Evolutionary conservation across 805 yeast genomes (phyloP).

Genomic region (Metahyphopichia silvanorum): DNA sequence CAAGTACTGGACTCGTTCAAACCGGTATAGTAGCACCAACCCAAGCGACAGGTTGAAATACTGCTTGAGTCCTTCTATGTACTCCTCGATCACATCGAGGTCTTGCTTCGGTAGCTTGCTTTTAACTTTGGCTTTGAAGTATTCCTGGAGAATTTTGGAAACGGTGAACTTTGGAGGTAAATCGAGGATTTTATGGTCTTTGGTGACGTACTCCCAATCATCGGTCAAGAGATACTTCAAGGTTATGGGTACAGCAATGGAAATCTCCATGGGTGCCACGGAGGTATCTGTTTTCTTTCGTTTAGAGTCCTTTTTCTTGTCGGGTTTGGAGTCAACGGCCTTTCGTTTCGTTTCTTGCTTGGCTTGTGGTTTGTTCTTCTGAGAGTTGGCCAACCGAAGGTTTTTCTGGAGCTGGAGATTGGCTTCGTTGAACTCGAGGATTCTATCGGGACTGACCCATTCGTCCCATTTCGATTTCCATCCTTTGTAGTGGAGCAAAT

Average conservation of each 20-base stretch:
- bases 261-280: conserved; percentile 44
- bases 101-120: conserved; percentile 11
- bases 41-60: conserved; percentile 78
- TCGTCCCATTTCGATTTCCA: conserved; percentile 98
- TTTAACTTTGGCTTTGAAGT: conserved; percentile 26
- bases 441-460: conserved; percentile 76
- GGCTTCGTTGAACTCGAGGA: conserved; percentile 66
- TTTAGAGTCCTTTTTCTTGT: conserved; percentile 7
- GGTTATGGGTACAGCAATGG: conserved; percentile 56
- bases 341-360: conserved; percentile 2
- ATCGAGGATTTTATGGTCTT: conserved; percentile 65
- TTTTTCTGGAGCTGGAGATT: conserved; percentile 62
- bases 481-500: conserved; percentile 85
- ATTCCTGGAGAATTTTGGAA: conserved; percentile 51
- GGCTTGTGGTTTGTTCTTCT: conserved; percentile 1
- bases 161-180: conserved; percentile 62
- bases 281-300: conserved; percentile 28
- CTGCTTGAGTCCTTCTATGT: conserved; percentile 61
- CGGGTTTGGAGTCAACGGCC: conserved; percentile 2
- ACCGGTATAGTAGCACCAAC: conserved; percentile 65
- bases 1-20: conserved; percentile 72
- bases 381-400: conserved; percentile 22
- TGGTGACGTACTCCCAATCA: conserved; percentile 92
- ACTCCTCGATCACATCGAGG: conserved; percentile 52
- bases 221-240: conserved; percentile 74